phyloP scores from a whole-genome alignment of 257 asterid genomes.

The Leonotis leonurus region DNA sequence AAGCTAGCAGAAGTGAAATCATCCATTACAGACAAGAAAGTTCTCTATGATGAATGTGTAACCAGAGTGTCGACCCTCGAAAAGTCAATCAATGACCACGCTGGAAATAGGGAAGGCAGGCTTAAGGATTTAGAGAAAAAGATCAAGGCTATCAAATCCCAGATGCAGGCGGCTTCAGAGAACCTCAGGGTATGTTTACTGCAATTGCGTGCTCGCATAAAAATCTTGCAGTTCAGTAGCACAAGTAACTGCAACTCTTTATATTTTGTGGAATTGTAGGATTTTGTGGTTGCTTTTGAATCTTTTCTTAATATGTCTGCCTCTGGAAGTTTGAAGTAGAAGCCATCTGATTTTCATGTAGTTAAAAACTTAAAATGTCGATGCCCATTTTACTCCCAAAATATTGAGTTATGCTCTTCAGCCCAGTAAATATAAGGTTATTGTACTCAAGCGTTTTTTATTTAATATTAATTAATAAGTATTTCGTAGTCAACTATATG shows the following conservation, averaged over 20 bases:
- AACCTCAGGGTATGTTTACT: slow-evolving; percentile 58
- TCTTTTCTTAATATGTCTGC: background rate
- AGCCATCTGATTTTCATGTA: background rate
- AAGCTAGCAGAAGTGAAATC: slow-evolving; percentile 73
- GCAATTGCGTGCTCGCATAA: background rate
- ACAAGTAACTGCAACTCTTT: background rate
- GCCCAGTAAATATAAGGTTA: background rate
- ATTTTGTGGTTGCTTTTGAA: slow-evolving; percentile 2
- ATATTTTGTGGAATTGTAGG: background rate
- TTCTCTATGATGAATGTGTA: slow-evolving; percentile 47
- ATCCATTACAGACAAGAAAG: slow-evolving; percentile 53
- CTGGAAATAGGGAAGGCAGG: slow-evolving; percentile 71
- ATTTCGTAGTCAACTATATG: background rate
- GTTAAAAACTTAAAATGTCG: background rate
- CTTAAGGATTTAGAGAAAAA: slow-evolving; percentile 81
- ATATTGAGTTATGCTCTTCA: background rate
- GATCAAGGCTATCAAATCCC: slow-evolving; percentile 56
- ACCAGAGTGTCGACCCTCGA: slow-evolving; percentile 72
- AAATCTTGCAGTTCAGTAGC: background rate
- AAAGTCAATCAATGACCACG: slow-evolving; percentile 65
- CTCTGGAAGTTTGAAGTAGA: background rate
- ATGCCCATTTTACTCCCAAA: background rate
- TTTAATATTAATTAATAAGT: background rate
- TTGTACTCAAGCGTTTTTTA: background rate
- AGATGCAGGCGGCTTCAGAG: slow-evolving; percentile 71